Base-by-base conservation (phyloP, 805 yeast species). In the Metschnikowia borealis region DNA sequence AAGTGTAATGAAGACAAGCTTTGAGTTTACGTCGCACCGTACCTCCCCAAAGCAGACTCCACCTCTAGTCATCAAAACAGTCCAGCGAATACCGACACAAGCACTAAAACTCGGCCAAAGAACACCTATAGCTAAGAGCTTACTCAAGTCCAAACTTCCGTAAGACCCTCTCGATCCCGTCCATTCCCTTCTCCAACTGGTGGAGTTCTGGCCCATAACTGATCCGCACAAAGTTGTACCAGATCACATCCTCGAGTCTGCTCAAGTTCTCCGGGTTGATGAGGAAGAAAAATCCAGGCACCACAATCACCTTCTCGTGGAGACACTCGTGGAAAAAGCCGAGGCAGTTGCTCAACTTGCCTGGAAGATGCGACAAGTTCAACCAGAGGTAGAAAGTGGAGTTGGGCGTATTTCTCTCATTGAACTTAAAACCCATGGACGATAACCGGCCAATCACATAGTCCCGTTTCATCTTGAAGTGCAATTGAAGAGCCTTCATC, bases 321-420 rank as follows among this genome's bases (percentile, higher is more conserved):
- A 81, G 66, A 52, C 83, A 79, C 62, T 81, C 85, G 60, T 81
- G 85, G 74, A 81, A 81, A 57, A 81, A 81, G 0, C 85, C 85
- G 38, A 81, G 69, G 59, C 84, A 78, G 58, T 80, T 81, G 43
- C 78, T 69, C 46, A 81, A 65, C 61, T 81, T 81, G 1, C 80
- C 79, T 0, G 84, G 84, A 38, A 81, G 70, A 54, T 77, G 81
- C 17, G 75, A 67, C 38, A 81, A 68, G 55, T 81, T 82, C 47
- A 80, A 72, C 85, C 85, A 81, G 37, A 81, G 66, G 59, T 81
- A 81, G 58, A 81, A 81, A 2, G 85, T 81, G 4, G 84, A 76
- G 59, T 79, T 78, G 17, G 85, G 85, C 11, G 66, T 73, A 48
- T 74, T 72, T 43, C 49, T 52, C 33, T 63, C 68, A 50, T 67